Conservation (phyloP, 306 rosid genomes). For the Crataegus laevigata region DNA sequence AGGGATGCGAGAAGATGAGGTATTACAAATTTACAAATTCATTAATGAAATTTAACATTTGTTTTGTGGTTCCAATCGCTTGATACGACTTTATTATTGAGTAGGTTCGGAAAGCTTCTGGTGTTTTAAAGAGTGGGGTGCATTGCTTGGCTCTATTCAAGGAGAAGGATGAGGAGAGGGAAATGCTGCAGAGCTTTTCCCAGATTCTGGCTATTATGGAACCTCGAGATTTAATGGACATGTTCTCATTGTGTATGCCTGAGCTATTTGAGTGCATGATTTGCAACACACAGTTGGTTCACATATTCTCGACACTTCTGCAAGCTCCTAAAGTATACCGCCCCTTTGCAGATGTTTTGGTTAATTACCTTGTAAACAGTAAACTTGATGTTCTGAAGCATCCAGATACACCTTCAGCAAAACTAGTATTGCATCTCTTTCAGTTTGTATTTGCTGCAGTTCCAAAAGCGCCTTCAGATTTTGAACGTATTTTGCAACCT, state of each 20-base stretch:
- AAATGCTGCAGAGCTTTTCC: slow-evolving; percentile 86
- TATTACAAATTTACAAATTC: slow-evolving; percentile 18
- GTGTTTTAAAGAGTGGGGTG: slow-evolving; percentile 93
- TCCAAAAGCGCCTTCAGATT: slow-evolving; percentile 90
- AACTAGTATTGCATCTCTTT: slow-evolving; percentile 89
- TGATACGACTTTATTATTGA: slow-evolving; percentile 24
- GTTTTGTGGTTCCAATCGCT: slow-evolving; percentile 14
- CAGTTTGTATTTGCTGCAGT: slow-evolving; percentile 89
- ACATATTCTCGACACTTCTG: slow-evolving; percentile 85
- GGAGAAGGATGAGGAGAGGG: slow-evolving; percentile 98
- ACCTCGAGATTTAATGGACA: slow-evolving; percentile 98
- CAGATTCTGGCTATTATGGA: slow-evolving; percentile 98
- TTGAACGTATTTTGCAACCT: slow-evolving; percentile 97
- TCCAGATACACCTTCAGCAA: slow-evolving; percentile 85
- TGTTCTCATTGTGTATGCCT: slow-evolving; percentile 98
- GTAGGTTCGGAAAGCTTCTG: slow-evolving; percentile 92
- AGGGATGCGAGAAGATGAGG: slow-evolving; percentile 99
- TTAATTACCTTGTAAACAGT: slow-evolving; percentile 76
- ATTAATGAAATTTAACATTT: slow-evolving; percentile 12
- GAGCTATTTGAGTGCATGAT: slow-evolving; percentile 98
- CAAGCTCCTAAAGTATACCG: slow-evolving; percentile 73
- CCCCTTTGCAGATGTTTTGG: slow-evolving; percentile 95
- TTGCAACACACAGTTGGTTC: slow-evolving; percentile 80
- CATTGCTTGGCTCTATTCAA: slow-evolving; percentile 95
- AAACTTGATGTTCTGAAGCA: slow-evolving; percentile 83